Evolutionary conservation across 805 yeast species (phyloP), one percentile per base, ranked within the genome.

Genomic region (Middelhovenomyces tepae): DNA sequence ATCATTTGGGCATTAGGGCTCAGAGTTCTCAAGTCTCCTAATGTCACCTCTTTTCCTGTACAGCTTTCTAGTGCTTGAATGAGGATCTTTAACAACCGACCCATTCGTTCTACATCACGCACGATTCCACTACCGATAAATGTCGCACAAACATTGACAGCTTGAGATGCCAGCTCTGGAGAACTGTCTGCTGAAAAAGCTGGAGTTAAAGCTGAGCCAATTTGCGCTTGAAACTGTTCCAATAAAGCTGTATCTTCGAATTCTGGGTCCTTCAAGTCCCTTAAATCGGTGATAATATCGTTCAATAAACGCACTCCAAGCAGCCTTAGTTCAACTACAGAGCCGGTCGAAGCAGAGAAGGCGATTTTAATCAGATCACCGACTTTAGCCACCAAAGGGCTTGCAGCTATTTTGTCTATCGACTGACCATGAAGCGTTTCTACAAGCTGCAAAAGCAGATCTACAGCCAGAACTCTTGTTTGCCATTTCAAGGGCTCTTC

Each of bases 171-270:
- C 1, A 85, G 68, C 22, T 70, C 69, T 1, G 93, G 73, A 8
- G 79, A 76, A 36, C 86, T 77, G 13, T 77, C 87, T 3, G 69
- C 62, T 21, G 69, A 69, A 57, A 91, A 89, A 7, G 94, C 84
- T 0, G 96, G 95, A 31, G 85, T 71, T 36, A 89, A 64, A 0
- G 97, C 94, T 37, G 94, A 78, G 7, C 83, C 78, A 7, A 91
- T 83, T 46, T 85, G 95, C 0, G 97, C 97, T 48, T 91, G 95
- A 48, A 82, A 94, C 56, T 87, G 96, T 44, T 83, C 94, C 27
- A 89, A 59, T 7, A 86, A 65, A 0, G 89, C 71, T 10, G 71
- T 69, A 3, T 76, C 75, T 0, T 83, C 78, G 45, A 76, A 78
- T 18, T 81, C 68, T 0, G 89, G 85, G 50, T 82, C 95, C 7